Base-by-base conservation (phyloP, 176 grass and related monocot genomes). In the Miscanthus lutarioriparius region DNA sequence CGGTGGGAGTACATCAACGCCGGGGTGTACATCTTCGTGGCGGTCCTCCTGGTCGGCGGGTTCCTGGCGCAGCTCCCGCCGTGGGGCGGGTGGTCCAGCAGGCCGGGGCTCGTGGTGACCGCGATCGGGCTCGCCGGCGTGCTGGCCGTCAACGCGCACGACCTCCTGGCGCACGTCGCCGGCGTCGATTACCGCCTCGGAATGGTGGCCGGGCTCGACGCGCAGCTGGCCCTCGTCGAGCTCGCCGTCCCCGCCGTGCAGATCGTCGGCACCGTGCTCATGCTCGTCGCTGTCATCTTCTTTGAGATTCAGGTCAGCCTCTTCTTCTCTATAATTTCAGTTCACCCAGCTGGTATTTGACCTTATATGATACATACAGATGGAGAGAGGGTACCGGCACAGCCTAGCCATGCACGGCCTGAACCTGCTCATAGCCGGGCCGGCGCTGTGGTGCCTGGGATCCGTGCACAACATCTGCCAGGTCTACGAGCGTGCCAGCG, bases 1-100 rank as follows among this genome's bases (percentile, higher is more conserved):
- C 84, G 91, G 65, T 94, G 91, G 93, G 93, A 98, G 89, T 90
- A 91, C 89, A 86, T 98, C 85, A 98, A 92, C 85, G 87, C 91
- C 27, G 89, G 87, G 47, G 80, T 89, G 74, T 98, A 91, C 78
- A 26, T 98, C 58, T 85, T 98, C 74, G 37, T 87, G 0, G 20
- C 83, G 4, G 13, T 90, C 12, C 83, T 98, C 69, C 87, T 95
- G 19, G 82, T 61, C 2, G 76, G 5, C 19, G 95, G 89, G 2
- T 90, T 97, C 86, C 45, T 41, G 4, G 74, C 48, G 7, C 93
- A 90, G 82, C 84, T 98, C 26, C 85, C 83, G 47, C 23, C 80
- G 23, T 82, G 76, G 30, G 26, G 78, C 25, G 39, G 2, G 28
- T 16, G 72, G 41, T 37, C 82, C 10, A 22, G 25, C 63, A 78